Base-by-base conservation (phyloP, 2,329 filamentous ascomycete species). In the Teratosphaeria pseudoeucalypti region DNA sequence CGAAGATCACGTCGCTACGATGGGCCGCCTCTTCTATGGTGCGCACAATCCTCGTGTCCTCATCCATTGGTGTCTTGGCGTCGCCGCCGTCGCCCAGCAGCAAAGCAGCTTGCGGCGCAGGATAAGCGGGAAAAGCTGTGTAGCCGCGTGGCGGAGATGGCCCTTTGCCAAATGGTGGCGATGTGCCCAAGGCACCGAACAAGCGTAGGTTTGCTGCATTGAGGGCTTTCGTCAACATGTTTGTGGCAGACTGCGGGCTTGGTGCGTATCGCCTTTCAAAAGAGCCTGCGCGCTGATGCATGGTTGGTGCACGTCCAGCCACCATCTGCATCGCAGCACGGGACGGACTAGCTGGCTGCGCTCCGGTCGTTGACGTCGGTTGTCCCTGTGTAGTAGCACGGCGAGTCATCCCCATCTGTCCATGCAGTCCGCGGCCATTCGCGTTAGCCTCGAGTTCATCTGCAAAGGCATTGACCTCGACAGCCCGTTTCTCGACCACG, bases 381-480 rank as follows among this genome's bases (percentile, higher is more conserved):
- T 82, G 75, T 1, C 87, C 89, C 72, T 92, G 89, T 43, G 89
- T 88, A 0, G 91, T 94, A 16, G 88, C 84, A 65, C 91, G 84
- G 59, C 91, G 86, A 52, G 87, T 77, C 69, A 94, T 84, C 26
- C 83, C 79, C 10, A 83, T 83, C 9, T 83, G 77, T 63, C 85
- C 82, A 5, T 66, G 60, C 19, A 65, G 62, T 14, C 64, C 61
- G 52, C 52, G 82, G 79, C 34, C 76, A 71, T 83, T 81, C 26
- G 85, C 75, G 56, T 85, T 85, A 55, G 88, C 68, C 57, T 90
- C 92, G 70, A 99, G 79, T 74, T 97, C 92, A 73, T 99, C 94
- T 26, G 94, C 94, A 68, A 99, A 88, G 2, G 94, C 94, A 72
- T 99, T 97, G 56, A 99, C 92, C 73, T 97, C 92, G 11, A 99